A percentile compares a stretch with the other conserved stretches of the same genome.
Conservation (phyloP, 1,139 yeast species). For the Geotrichum restrictum region DNA sequence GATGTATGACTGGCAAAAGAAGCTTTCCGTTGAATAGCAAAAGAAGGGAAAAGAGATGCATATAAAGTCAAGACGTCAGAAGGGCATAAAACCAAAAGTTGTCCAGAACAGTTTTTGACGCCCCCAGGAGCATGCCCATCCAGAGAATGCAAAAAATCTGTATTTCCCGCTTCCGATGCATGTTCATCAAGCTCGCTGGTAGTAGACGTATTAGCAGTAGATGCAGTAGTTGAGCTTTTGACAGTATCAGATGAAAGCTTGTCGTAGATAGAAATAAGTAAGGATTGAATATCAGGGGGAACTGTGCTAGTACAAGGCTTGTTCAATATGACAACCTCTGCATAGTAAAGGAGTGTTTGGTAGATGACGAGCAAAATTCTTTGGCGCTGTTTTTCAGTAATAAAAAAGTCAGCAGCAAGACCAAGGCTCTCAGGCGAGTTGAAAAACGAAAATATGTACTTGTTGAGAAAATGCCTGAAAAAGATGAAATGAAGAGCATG, state of each 20-base stretch:
- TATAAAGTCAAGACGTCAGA: conserved; percentile 35
- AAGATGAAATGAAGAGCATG: conserved; percentile 26
- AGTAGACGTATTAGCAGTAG: background rate
- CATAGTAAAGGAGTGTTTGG: conserved; percentile 19
- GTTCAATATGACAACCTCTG: conserved; percentile 12
- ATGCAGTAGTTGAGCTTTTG: background rate
- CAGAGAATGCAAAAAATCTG: conserved; percentile 8
- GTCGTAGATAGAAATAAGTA: conserved; percentile 7
- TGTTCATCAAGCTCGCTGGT: background rate
- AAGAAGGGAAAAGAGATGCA: conserved; percentile 33
- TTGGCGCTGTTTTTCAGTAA: conserved; percentile 31
- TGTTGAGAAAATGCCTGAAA: conserved; percentile 30
- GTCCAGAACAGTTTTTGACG: conserved; percentile 25
- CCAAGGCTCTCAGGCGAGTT: conserved; percentile 32
- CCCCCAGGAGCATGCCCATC: conserved; percentile 8
- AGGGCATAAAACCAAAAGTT: conserved; percentile 35
- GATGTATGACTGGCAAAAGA: conserved; percentile 12
- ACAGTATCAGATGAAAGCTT: conserved; percentile 4
- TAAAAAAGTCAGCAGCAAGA: conserved; percentile 27
- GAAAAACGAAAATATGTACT: conserved; percentile 26
- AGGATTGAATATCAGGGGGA: conserved; percentile 10
- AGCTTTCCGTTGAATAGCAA: conserved; percentile 19
- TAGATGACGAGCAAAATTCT: conserved; percentile 28
- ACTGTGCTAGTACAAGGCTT: conserved; percentile 5
- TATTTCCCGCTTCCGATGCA: background rate